These are phyloP conservation scores for Lophiostoma macrostomum DNA, from an alignment of 495 filamentous ascomycete species.

Conservation along the genomic window DNA sequence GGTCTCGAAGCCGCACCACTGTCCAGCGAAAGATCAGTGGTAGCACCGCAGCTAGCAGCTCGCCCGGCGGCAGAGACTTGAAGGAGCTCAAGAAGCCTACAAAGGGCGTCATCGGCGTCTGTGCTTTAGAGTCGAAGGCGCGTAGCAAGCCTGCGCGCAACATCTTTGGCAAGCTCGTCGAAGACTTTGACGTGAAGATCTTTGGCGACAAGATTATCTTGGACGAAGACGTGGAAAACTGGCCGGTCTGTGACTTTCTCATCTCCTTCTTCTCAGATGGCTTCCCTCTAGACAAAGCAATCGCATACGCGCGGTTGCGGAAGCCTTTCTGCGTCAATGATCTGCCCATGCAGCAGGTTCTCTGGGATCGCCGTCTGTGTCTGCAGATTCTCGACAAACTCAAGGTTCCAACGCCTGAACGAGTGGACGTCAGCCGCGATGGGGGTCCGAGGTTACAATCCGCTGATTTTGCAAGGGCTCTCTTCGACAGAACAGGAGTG, in stretches of 20 bases:
- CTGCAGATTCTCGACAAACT: constrained; percentile 83
- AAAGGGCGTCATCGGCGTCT: constrained; percentile 79
- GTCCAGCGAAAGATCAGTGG: constrained; percentile 70
- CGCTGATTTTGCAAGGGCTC: constrained; percentile 69
- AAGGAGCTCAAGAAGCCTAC: constrained; percentile 42
- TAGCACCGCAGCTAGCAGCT: constrained; percentile 73
- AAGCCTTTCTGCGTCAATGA: constrained; percentile 98
- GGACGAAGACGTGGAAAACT: constrained; percentile 74
- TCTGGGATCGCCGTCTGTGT: constrained; percentile 94
- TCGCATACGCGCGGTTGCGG: constrained; percentile 84
- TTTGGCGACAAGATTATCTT: constrained; percentile 98
- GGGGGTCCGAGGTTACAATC: constrained; percentile 80
- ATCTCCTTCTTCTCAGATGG: constrained; percentile 98
- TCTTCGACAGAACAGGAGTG: constrained; percentile 76
- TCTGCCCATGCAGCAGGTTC: constrained; percentile 92
- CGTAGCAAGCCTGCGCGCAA: constrained; percentile 94
- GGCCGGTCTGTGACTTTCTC: constrained; percentile 76
- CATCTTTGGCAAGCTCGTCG: constrained; percentile 86
- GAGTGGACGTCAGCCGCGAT: constrained; percentile 92
- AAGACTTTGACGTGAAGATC: constrained; percentile 92
- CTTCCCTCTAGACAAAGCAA: constrained; percentile 95
- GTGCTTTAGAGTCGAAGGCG: constrained; percentile 92
- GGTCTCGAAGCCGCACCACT: constrained; percentile 68
- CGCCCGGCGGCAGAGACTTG: constrained; percentile 55
- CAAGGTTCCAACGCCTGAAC: constrained; percentile 79